Evolutionary conservation across 768 basidiomycete genomes (phyloP).

Genomic region (Podaxis sp.): DNA sequence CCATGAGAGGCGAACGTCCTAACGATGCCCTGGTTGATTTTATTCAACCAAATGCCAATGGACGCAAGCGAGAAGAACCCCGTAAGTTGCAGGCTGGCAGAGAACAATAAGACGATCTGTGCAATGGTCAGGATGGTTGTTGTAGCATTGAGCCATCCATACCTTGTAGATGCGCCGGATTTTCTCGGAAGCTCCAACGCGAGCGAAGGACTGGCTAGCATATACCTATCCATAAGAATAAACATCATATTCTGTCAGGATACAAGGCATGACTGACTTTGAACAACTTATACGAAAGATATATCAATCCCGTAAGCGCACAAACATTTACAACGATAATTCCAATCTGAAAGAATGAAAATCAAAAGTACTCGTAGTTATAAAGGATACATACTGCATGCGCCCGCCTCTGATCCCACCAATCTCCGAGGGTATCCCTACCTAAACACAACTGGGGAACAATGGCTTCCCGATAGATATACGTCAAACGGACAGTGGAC

Average conservation of each 20-base stretch:
- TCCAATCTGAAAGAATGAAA: constrained; percentile 32
- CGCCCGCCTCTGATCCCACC: constrained; percentile 37
- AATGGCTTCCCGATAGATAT: constrained; percentile 34
- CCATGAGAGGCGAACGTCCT: constrained; percentile 33
- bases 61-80: constrained; percentile 50
- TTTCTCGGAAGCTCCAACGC: constrained; percentile 45
- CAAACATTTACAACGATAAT: constrained; percentile 39
- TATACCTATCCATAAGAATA: constrained; percentile 32
- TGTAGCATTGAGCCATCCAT: background rate
- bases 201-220: constrained; percentile 43
- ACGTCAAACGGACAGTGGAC: constrained; percentile 29
- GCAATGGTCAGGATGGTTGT: background rate
- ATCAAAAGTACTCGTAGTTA: background rate
- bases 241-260: background rate
- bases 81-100: constrained; percentile 46
- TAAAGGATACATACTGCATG: constrained; percentile 35
- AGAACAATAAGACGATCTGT: constrained; percentile 50
- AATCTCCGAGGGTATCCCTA: constrained; percentile 39
- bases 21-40: constrained; percentile 38
- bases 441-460: constrained; percentile 38
- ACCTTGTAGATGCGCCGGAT: constrained; percentile 52
- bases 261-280: constrained; percentile 29
- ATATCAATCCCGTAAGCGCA: constrained; percentile 35
- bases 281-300: constrained; percentile 42
- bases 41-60: constrained; percentile 49